A percentile compares a stretch with the other conserved stretches of the same genome.
Conservation (phyloP, 1,284 basidiomycete species). For the Cutaneotrichosporon curvatum region DNA sequence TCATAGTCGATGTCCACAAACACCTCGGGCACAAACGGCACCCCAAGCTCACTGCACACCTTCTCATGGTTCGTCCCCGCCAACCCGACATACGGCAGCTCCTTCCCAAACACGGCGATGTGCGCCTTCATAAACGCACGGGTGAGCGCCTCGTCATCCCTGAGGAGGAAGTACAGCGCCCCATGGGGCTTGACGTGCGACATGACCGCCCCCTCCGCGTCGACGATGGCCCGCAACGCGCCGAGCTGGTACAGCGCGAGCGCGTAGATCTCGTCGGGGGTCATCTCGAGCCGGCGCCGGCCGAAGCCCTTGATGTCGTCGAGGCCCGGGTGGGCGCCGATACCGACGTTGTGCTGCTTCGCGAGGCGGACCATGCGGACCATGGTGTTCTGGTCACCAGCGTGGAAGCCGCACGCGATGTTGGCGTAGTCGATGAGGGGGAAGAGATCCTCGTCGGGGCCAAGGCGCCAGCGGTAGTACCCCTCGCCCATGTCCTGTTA, state of each 20-base stretch:
- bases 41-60: slow-evolving; percentile 28
- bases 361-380: slow-evolving; percentile 33
- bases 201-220: slow-evolving; percentile 28
- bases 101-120: slow-evolving; percentile 20
- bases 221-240: slow-evolving; percentile 34
- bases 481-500: slow-evolving; percentile 12
- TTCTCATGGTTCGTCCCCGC: slow-evolving; percentile 37
- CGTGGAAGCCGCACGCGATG: slow-evolving; percentile 41
- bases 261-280: slow-evolving; percentile 16
- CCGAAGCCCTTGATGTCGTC: slow-evolving; percentile 18
- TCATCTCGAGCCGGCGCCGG: slow-evolving; percentile 10
- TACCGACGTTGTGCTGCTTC: slow-evolving; percentile 31
- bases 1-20: slow-evolving; percentile 37
- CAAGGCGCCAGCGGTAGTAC: slow-evolving; percentile 34
- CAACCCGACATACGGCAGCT: slow-evolving; percentile 37
- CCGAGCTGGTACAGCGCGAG: slow-evolving; percentile 33
- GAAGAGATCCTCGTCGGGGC: slow-evolving; percentile 41
- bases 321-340: slow-evolving; percentile 31
- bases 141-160: slow-evolving; percentile 26
- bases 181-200: slow-evolving; percentile 29
- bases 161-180: slow-evolving; percentile 32
- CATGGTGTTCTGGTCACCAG: slow-evolving; percentile 40
- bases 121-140: slow-evolving; percentile 35
- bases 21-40: slow-evolving; percentile 38
- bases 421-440: slow-evolving; percentile 32